Evolutionary conservation across 768 basidiomycete species (phyloP), one percentile per base, ranked within the genome.

Genomic region (Suillus subalutaceus): DNA sequence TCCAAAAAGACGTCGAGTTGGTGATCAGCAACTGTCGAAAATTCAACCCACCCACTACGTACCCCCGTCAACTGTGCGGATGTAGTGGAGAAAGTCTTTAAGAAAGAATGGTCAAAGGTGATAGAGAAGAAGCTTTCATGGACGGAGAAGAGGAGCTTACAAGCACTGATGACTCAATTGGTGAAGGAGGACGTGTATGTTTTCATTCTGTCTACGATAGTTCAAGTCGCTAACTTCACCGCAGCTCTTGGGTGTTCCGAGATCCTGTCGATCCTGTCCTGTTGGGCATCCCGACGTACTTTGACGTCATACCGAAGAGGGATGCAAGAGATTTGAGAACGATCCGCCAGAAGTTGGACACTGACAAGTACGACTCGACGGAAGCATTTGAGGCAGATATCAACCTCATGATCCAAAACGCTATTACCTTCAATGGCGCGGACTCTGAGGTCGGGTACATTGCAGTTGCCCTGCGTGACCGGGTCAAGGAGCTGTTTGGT

Each of bases 1-100:
- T 99, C 67, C 87, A 84, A 64, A 84, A 83, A 67, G 96, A 98
- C 71, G 80, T 93, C 62, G 88, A 92, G 63, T 86, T 96, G 6
- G 86, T 97, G 57, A 90, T 97, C 73, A 82, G 77, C 74, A 99
- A 99, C 72, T 98, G 96, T 76, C 89, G 94, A 40, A 84, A 88
- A 70, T 99, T 99, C 84, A 99, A 99, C 72, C 92, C 92, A 20
- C 86, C 90, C 6, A 86, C 83, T 23, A 93, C 94, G 0, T 90
- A 87, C 67, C 91, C 91, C 94, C 4, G 83, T 86, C 57, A 80
- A 82, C 35, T 91, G 89, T 68, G 92, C 92, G 4, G 89, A 92
- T 63, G 76, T 79, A 5, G 83, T 96, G 16, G 95, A 98, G 78
- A 86, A 81, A 58, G 82, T 77, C 8, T 96, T 90, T 81, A 89